Base-by-base conservation (phyloP, 129 eudicot genomes). In the Sambucus nigra region DNA sequence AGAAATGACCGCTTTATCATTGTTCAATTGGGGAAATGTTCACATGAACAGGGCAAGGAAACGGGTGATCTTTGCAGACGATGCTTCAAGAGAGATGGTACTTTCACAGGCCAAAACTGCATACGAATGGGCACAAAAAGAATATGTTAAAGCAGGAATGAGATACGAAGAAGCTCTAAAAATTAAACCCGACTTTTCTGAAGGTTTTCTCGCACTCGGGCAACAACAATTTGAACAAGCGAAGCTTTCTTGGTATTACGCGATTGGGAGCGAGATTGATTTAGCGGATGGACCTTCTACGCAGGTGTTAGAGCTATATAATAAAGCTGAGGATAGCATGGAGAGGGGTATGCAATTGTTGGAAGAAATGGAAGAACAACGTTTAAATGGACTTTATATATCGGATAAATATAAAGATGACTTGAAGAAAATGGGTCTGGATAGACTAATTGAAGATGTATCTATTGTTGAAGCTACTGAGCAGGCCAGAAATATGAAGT, bases 261-360 rank as follows among this genome's bases (percentile, higher is more conserved):
- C 75, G 0, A 32, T 62, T n/a, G 78, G 83, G 15, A 73, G 70
- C 69, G 69, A 76, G 60, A 56, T 67, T 24, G 83, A 82, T 40
- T 35, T 79, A 54, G 86, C 69, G 41, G 60, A 74, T 15, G 64
- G 69, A 39, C 64, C 73, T 16, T 68, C 69, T 39, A 19, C 71
- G 10, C 67, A 74, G 66, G 69, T 85, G 15, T 20, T 91, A 44
- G 83, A 81, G 45, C 63, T 91, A 2, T 91, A 81, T 46, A 91
- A 91, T 47, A 85, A 79, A 49, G 95, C 98, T 3, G 98, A 91
- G 69, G 98, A 91, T 40, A 78, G 77, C 69, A 81, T 91, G 94
- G 98, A 91, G 55, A 78, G 61, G 59, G 98, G 98, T 15, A 82
- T 91, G 88, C 95, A 84, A 59, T 74, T 91, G 71, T 91, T 94